phyloP scores from a whole-genome alignment of 148 eudicot species.

The Chenopodium album region DNA sequence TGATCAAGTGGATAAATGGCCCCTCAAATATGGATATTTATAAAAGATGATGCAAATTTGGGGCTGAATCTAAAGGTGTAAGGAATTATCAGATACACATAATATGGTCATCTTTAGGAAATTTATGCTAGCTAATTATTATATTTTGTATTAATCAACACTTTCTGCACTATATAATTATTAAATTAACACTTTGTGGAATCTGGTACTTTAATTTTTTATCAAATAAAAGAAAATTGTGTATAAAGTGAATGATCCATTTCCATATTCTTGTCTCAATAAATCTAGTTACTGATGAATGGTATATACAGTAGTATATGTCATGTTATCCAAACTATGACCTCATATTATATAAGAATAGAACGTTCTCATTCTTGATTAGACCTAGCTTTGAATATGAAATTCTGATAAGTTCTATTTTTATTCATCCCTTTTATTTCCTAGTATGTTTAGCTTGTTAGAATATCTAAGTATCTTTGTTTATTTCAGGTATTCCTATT shows the following conservation, averaged over 20 bases:
- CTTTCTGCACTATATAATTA: no score
- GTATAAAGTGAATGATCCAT: slow-evolving; percentile 8
- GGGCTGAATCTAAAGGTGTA: slow-evolving; percentile 31
- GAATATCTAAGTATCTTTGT: no score
- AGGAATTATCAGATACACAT: background rate
- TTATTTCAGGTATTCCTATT: background rate
- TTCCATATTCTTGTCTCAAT: background rate
- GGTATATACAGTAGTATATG: background rate
- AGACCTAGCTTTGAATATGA: background rate
- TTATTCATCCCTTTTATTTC: background rate
- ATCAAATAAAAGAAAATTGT: background rate
- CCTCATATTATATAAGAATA: slow-evolving; percentile 9
- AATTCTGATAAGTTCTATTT: background rate
- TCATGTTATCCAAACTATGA: slow-evolving; percentile 1
- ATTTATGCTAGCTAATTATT: background rate
- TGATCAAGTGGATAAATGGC: background rate
- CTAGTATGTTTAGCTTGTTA: background rate
- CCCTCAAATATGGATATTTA: slow-evolving; percentile 43
- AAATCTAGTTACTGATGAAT: background rate
- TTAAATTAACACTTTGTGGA: background rate
- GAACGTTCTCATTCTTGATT: slow-evolving; percentile 18
- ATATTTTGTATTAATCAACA: background rate
- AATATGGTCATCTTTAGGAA: slow-evolving; percentile 7
- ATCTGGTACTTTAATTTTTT: background rate
- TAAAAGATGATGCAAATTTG: slow-evolving; percentile 53